phyloP scores from a whole-genome alignment of 75 land plant genomes.

The Chamaecyparis obtusa region DNA sequence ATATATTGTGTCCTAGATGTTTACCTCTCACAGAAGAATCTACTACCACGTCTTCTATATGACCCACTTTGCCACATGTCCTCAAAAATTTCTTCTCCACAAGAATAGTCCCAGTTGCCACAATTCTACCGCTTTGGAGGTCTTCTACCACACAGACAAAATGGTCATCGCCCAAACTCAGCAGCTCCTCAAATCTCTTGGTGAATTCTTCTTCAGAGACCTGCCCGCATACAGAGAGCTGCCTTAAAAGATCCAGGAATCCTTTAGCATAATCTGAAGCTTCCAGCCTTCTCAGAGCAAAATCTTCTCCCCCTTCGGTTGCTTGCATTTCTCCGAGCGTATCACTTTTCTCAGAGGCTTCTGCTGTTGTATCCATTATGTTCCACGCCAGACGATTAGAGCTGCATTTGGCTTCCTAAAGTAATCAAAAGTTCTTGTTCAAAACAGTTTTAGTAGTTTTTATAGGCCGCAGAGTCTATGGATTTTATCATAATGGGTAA shows the following conservation, averaged over 20 bases:
- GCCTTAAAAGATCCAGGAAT: constrained; percentile 37
- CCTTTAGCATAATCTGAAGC: constrained; percentile 44
- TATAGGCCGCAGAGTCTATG: too few species aligned
- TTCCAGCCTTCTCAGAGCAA: constrained; percentile 24
- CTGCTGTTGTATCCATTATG: not conserved
- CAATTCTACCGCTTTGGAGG: constrained; percentile 18
- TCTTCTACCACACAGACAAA: constrained; percentile 49
- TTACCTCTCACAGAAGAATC: constrained; percentile 53
- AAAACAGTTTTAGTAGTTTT: too few species aligned
- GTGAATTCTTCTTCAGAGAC: constrained; percentile 36
- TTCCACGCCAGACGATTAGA: not conserved
- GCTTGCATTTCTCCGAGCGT: not conserved
- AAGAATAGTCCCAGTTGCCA: constrained; percentile 48
- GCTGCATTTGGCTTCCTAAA: too few species aligned
- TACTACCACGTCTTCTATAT: constrained; percentile 79
- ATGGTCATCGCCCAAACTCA: constrained; percentile 35
- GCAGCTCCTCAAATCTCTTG: constrained; percentile 26
- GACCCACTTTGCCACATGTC: constrained; percentile 48
- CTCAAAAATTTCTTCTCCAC: constrained; percentile 54
- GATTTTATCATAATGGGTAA: too few species aligned
- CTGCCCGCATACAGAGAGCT: constrained; percentile 31
- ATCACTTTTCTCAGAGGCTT: not conserved
- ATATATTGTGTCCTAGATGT: constrained; percentile 57
- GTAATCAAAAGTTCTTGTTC: too few species aligned
- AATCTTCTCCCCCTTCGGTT: not conserved